These are phyloP conservation scores for Saksenaea vasiformis DNA, from an alignment of 371 early-diverging fungal species.

Conservation along the genomic window DNA sequence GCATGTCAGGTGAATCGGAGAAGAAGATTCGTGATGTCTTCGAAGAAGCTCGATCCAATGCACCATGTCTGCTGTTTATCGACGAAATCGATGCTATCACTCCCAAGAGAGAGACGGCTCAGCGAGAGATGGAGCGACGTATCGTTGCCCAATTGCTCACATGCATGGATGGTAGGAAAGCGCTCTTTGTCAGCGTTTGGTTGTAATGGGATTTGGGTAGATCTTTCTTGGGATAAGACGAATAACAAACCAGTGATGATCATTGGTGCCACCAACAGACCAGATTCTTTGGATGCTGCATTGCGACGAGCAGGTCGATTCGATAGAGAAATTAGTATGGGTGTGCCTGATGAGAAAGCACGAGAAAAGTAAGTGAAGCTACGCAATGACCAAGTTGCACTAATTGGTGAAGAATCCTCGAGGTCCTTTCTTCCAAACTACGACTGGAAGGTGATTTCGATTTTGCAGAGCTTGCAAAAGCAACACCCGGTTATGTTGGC, in stretches of 20 bases:
- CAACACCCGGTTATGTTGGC: constrained; percentile 99
- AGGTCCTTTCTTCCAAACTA: constrained; percentile 88
- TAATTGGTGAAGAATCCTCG: constrained; percentile 70
- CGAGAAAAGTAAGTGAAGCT: constrained; percentile 72
- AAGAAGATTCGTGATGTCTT: constrained; percentile 98
- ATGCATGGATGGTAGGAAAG: constrained; percentile 90
- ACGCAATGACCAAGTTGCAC: neutral
- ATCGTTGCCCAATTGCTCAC: constrained; percentile 99
- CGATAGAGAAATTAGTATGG: constrained; percentile 97
- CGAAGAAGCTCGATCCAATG: constrained; percentile 84
- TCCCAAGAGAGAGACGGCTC: constrained; percentile 99
- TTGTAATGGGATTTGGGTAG: constrained; percentile 27
- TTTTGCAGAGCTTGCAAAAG: constrained; percentile 85
- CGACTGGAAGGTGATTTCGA: constrained; percentile 88
- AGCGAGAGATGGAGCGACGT: constrained; percentile 98
- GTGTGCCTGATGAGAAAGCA: constrained; percentile 96
- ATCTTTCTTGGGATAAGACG: constrained; percentile 84
- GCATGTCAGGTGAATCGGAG: constrained; percentile 99
- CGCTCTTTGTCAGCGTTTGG: neutral
- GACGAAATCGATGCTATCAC: constrained; percentile 99
- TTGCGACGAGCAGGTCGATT: constrained; percentile 98
- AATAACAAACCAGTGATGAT: constrained; percentile 93
- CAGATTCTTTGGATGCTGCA: constrained; percentile 97
- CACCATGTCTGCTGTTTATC: constrained; percentile 98
- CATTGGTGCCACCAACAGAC: constrained; percentile 99